Conservation (phyloP, 352 stramenopile genomes). For the Globisporangium nagaii region DNA sequence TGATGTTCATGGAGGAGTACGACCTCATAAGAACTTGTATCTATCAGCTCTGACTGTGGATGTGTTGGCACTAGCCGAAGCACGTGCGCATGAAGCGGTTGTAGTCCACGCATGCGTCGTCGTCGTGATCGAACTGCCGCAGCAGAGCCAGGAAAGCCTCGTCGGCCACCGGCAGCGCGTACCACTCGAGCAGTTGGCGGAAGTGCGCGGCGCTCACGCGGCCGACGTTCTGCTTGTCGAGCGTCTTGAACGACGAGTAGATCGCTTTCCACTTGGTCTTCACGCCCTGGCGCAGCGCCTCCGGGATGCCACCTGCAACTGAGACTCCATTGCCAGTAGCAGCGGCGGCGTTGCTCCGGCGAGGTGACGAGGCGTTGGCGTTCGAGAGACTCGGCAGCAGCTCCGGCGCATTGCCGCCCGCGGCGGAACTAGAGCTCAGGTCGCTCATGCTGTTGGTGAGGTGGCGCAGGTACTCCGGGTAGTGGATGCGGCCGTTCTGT, state of each 20-base stretch:
- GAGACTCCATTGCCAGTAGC: background rate
- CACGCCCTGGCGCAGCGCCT: conserved; percentile 41
- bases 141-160: conserved; percentile 47
- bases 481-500: conserved; percentile 63
- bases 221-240: conserved; percentile 50
- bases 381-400: conserved; percentile 22
- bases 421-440: background rate
- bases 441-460: conserved; percentile 55
- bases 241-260: conserved; percentile 58
- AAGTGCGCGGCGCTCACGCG: conserved; percentile 59
- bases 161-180: conserved; percentile 45
- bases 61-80: too few species aligned
- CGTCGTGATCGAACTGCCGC: conserved; percentile 54
- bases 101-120: conserved; percentile 64
- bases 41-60: too few species aligned
- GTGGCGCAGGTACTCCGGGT: conserved; percentile 55
- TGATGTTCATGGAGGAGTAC: too few species aligned
- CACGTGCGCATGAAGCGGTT: conserved; percentile 70
- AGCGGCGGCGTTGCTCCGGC: background rate
- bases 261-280: conserved; percentile 70
- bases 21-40: too few species aligned
- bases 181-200: conserved; percentile 72
- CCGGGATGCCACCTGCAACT: conserved; percentile 17
- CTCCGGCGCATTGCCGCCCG: background rate
- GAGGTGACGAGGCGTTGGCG: background rate